Evolutionary conservation across 768 basidiomycete species (phyloP).

Genomic region (Termitomyces heimii): DNA sequence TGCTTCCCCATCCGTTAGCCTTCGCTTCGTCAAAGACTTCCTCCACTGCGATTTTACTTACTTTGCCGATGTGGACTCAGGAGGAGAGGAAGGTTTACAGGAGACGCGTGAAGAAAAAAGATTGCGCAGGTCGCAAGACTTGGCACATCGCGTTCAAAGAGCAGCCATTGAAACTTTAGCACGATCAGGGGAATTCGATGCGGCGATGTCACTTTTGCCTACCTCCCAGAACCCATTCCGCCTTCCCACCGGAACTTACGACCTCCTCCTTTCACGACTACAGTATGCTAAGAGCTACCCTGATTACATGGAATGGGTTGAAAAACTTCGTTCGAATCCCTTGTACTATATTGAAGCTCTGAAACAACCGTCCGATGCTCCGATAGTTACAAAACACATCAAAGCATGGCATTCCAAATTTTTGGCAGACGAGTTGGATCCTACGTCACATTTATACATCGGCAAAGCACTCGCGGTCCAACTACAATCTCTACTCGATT

Average conservation of each 20-base stretch:
- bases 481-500: background rate
- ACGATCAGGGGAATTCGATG: constrained; percentile 26
- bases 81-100: background rate
- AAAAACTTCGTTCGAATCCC: constrained; percentile 12
- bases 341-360: background rate
- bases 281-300: constrained; percentile 1
- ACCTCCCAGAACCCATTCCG: constrained; percentile 21
- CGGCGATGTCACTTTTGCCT: constrained; percentile 43
- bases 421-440: background rate
- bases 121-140: constrained; percentile 1
- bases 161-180: constrained; percentile 36
- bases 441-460: constrained; percentile 3
- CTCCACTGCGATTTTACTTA: constrained; percentile 18
- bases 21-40: constrained; percentile 34
- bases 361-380: background rate
- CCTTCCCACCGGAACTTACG: constrained; percentile 31
- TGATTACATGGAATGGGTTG: constrained; percentile 13
- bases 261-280: constrained; percentile 24
- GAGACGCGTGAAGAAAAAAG: background rate
- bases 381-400: too few relatives aligned
- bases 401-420: background rate
- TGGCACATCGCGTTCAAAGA: constrained; percentile 23
- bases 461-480: constrained; percentile 3
- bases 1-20: constrained; percentile 25
- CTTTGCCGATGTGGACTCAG: constrained; percentile 8